Base-by-base conservation (phyloP, 345 rosid genomes). In the Luvunga scandens region DNA sequence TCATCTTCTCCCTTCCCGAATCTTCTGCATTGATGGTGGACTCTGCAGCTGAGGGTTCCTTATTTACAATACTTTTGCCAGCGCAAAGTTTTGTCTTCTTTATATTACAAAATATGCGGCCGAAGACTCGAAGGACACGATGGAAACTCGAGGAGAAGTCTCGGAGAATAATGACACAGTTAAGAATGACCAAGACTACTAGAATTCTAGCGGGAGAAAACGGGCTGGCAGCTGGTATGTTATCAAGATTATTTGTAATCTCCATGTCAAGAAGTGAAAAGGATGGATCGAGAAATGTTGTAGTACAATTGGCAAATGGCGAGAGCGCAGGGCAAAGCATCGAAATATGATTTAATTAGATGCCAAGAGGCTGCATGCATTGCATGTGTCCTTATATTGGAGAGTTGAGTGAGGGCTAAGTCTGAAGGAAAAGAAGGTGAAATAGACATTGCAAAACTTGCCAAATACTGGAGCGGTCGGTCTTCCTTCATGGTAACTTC, bases 101-200 rank as follows among this genome's bases (percentile, higher is more conserved):
- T 27, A 45, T 2, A 34, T 6, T 28, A 4, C 66, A 71, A 74
- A 61, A 4, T 8, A 72, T 10, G 19, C 25, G 30, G 0, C 60
- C 30, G 18, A 86, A 10, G 19, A 66, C 50, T 48, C 79, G 80
- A 72, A 84, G 39, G 19, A 81, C 28, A 56, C 24, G 73, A 36
- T 73, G 57, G 66, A 85, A 75, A 45, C 71, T 75, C 2, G 84
- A 81, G 68, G 63, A 82, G 73, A 80, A 73, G 34, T 79, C 84
- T 48, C 66, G 81, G 7, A 88, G 34, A 60, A 79, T 69, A 66
- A 78, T 80, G 57, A 74, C 56, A 27, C 71, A 75, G 57, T 82
- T 81, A 33, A 84, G 72, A 39, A 84, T 57, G 63, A 83, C 24
- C 30, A 81, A 36, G 73, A 78, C 69, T 24, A 45, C 14, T 50